Evolutionary conservation across 371 early-diverging fungal genomes (phyloP), one percentile per base, ranked within the genome.

Genomic region (Fennellomyces sp.): DNA sequence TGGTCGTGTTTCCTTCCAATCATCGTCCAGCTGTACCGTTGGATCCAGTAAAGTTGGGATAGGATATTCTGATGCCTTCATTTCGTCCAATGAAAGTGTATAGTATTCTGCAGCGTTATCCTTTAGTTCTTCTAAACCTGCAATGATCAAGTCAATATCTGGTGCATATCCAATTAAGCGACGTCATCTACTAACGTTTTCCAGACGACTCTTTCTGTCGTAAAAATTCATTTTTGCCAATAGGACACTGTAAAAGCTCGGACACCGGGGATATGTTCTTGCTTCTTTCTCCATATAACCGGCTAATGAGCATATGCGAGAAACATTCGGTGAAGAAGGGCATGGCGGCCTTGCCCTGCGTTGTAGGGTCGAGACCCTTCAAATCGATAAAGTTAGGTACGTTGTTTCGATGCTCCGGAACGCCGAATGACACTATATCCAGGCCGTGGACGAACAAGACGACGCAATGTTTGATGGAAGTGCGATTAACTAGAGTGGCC

Each of bases 1-100:
- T 0, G 81, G 65, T 27, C 64, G 76, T 2, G 80, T 76, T 41
- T 88, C 83, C 28, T 82, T 75, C 88, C 88, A 88, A 1, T 72
- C 86, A 3, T 78, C 68, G 28, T 62, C 63, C 27, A 84, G 47
- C 0, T 54, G 35, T 3, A 52, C 69, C 7, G 55, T 52, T 1
- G 64, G 29, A 65, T 70, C 80, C 35, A 87, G 58, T 39, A 60
- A 79, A 3, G 77, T 48, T 7, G 88, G 86, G 21, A 88, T 70
- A 45, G 88, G 86, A 54, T 80, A 88, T 13, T 74, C 69, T 19
- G 59, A 70, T 27, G 68, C 72, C 21, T 56, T 72, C 63, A 88
- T 57, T 29, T 85, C 73, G 5, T 82, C 75, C 21, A 75, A 57
- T 1, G 79, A 68, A 63, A 88, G 50, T 11, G 84, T 49, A 56